A percentile compares a stretch with the other conserved stretches of the same genome.
phyloP scores from a whole-genome alignment of 192 early-diverging fungal genomes.

The Coemansia sp. region DNA sequence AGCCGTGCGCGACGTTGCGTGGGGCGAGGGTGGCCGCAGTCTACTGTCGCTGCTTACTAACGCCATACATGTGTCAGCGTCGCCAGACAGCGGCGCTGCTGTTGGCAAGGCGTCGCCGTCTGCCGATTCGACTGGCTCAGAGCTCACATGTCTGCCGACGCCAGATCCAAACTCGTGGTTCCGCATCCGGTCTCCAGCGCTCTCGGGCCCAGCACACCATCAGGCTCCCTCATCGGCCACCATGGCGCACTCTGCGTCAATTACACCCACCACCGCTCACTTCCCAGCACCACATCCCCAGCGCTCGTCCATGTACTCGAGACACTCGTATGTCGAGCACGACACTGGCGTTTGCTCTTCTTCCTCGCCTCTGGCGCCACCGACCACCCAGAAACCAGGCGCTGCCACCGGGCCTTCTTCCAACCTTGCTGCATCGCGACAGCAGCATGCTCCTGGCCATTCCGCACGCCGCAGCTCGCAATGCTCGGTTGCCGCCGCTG shows the following conservation, averaged over 20 bases:
- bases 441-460: background rate
- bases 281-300: conserved; percentile 7
- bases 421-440: background rate
- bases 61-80: conserved; percentile 31
- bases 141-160: conserved; percentile 42
- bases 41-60: conserved; percentile 39
- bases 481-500: conserved; percentile 26
- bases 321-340: conserved; percentile 9
- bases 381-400: background rate
- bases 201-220: background rate
- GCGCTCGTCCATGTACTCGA: background rate
- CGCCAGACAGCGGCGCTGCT: background rate
- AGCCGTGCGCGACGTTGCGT: conserved; percentile 47
- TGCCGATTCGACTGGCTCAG: conserved; percentile 43
- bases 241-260: conserved; percentile 17
- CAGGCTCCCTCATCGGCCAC: conserved; percentile 10
- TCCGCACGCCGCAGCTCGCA: conserved; percentile 23
- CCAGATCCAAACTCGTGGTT: conserved; percentile 49
- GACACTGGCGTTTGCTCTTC: background rate
- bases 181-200: conserved; percentile 35
- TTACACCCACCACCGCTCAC: conserved; percentile 35
- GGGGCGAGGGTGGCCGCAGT: conserved; percentile 50
- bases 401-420: background rate
- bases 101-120: conserved; percentile 42
- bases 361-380: too few species aligned